A percentile compares a stretch with the other conserved stretches of the same genome.
Evolutionary conservation across 441 rosid genomes (phyloP).

Genomic region (Croton laevigatus): DNA sequence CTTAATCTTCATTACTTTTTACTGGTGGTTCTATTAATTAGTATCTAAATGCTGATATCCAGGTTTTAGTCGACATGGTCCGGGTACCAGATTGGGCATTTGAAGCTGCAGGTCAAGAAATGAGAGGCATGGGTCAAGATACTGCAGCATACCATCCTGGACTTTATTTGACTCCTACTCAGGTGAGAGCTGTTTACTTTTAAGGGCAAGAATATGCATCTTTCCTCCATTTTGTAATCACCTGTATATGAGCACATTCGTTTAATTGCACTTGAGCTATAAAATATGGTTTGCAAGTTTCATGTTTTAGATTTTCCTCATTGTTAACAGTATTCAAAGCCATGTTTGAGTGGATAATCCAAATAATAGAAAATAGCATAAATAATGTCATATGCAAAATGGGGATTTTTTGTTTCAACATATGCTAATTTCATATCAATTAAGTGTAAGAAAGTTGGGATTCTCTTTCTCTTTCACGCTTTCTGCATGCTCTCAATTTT

Average conservation of each 20-base stretch:
- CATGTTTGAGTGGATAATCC: background rate
- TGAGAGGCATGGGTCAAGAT: slow-evolving; percentile 93
- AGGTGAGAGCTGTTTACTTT: slow-evolving; percentile 42
- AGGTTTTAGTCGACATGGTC: slow-evolving; percentile 94
- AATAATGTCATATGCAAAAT: background rate
- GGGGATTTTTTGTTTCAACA: background rate
- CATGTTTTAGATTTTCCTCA: background rate
- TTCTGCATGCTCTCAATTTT: background rate
- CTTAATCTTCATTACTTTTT: background rate
- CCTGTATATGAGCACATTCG: background rate
- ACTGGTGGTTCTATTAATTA: slow-evolving; percentile 2
- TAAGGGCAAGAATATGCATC: slow-evolving; percentile 4
- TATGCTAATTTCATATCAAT: background rate
- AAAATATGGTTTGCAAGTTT: slow-evolving; percentile 1
- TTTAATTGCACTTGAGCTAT: background rate
- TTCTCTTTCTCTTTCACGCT: background rate
- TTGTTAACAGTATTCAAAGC: background rate
- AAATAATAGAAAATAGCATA: background rate
- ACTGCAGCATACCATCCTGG: slow-evolving; percentile 94
- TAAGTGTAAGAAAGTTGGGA: background rate
- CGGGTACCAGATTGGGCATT: slow-evolving; percentile 98
- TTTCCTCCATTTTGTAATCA: background rate
- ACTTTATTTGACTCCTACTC: slow-evolving; percentile 84
- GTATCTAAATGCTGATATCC: slow-evolving; percentile 16
- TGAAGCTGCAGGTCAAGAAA: slow-evolving; percentile 98